phyloP scores from a whole-genome alignment of 768 basidiomycete genomes.

The Chalciporus pseudorubinellus region DNA sequence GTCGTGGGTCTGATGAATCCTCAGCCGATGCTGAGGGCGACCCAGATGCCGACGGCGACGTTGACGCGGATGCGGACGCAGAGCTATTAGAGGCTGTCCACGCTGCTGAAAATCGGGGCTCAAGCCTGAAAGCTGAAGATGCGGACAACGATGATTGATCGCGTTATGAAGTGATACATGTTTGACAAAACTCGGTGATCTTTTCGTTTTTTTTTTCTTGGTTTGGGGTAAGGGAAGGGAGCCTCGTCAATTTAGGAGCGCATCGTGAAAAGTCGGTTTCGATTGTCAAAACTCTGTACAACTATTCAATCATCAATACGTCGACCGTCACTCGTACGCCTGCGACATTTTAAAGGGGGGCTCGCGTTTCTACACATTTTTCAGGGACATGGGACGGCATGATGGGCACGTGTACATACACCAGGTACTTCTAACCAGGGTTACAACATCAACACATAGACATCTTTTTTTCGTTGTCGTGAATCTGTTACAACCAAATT shows the following conservation, averaged over 20 bases:
- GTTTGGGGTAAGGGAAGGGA: background rate
- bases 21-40: slow-evolving; percentile 32
- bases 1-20: slow-evolving; percentile 27
- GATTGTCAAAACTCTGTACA: background rate
- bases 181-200: background rate
- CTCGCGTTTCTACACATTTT: background rate
- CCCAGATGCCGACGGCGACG: slow-evolving; percentile 40
- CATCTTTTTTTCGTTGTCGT: too few relatives aligned
- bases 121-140: slow-evolving; percentile 30
- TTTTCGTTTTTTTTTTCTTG: background rate
- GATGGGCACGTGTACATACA: background rate
- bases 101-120: slow-evolving; percentile 45
- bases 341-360: background rate
- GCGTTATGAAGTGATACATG: too few relatives aligned
- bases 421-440: too few relatives aligned
- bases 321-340: too few relatives aligned
- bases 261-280: background rate
- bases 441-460: too few relatives aligned
- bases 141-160: slow-evolving; percentile 22
- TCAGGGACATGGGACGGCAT: background rate
- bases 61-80: slow-evolving; percentile 38
- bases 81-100: slow-evolving; percentile 53
- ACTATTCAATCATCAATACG: background rate
- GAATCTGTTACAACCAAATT: too few relatives aligned
- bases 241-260: background rate